Evolutionary conservation across 2,329 filamentous ascomycete genomes (phyloP).

Genomic region (Epichloe sibirici): DNA sequence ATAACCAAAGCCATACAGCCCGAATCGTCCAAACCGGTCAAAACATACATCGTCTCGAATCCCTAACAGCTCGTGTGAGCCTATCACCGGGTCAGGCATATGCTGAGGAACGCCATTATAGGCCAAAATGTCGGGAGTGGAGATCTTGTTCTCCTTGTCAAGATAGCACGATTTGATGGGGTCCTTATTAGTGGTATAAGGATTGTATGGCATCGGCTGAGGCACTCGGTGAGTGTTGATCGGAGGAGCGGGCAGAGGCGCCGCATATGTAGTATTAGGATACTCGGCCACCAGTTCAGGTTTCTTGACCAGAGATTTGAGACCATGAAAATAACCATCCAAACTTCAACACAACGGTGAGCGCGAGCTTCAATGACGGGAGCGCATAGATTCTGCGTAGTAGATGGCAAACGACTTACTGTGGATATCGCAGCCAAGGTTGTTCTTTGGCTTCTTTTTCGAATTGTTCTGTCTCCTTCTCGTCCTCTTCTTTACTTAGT

Average conservation of each 20-base stretch:
- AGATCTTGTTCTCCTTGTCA: slow-evolving; percentile 44
- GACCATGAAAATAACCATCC: slow-evolving; percentile 66
- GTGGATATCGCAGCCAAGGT: slow-evolving; percentile 29
- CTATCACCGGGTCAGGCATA: slow-evolving; percentile 66
- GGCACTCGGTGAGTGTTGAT: slow-evolving; percentile 24
- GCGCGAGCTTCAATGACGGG: neutral
- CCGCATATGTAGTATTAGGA: slow-evolving; percentile 33
- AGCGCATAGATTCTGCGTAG: too few species aligned
- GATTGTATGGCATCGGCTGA: slow-evolving; percentile 44
- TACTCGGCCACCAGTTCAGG: slow-evolving; percentile 61
- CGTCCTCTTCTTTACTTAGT: slow-evolving; percentile 16
- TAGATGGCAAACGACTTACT: slow-evolving; percentile 15
- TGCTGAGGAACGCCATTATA: slow-evolving; percentile 61
- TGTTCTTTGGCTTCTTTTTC: slow-evolving; percentile 20
- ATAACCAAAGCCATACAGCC: slow-evolving; percentile 81
- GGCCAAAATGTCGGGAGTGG: slow-evolving; percentile 50
- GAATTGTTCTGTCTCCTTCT: slow-evolving; percentile 17
- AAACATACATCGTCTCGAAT: slow-evolving; percentile 73
- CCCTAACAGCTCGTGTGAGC: slow-evolving; percentile 63
- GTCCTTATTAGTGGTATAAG: slow-evolving; percentile 48
- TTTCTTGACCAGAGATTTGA: slow-evolving; percentile 55
- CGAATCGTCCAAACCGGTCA: slow-evolving; percentile 73
- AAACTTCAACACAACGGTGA: slow-evolving; percentile 40
- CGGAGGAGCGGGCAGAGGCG: slow-evolving; percentile 21
- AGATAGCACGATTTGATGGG: slow-evolving; percentile 51